Evolutionary conservation across 2,329 filamentous ascomycete genomes (phyloP).

Genomic region (Nigrograna mackinnonii): DNA sequence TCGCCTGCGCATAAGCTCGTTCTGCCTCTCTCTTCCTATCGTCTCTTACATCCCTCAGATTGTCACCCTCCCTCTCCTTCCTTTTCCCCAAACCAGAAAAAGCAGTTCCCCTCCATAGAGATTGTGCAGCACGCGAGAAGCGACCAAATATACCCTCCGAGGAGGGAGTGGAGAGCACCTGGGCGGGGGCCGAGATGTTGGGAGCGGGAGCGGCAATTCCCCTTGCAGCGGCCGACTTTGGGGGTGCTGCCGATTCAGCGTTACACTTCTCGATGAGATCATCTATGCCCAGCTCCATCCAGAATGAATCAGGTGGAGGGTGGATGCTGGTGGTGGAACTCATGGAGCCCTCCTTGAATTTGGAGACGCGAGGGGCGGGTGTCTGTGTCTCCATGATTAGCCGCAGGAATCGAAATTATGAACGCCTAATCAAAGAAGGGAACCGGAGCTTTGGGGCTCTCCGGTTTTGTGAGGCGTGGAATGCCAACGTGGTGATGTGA

Average conservation of each 20-base stretch:
- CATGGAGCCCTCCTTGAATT: slow-evolving; percentile 33
- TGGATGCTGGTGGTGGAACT: slow-evolving; percentile 32
- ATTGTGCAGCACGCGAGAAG: slow-evolving; percentile 28
- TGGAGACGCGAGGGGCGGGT: slow-evolving; percentile 21
- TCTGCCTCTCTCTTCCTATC: slow-evolving; percentile 33
- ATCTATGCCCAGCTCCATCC: slow-evolving; percentile 28
- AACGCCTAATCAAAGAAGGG: too few relatives aligned
- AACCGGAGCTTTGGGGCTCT: too few relatives aligned
- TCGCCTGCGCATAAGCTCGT: slow-evolving; percentile 33
- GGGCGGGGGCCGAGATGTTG: slow-evolving; percentile 5
- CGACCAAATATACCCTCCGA: slow-evolving; percentile 29
- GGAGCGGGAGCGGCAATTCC: background rate
- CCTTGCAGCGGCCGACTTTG: too few relatives aligned
- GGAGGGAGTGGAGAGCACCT: slow-evolving; percentile 6
- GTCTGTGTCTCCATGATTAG: too few relatives aligned
- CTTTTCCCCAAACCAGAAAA: slow-evolving; percentile 33
- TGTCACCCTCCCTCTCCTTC: slow-evolving; percentile 27
- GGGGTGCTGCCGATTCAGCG: too few relatives aligned
- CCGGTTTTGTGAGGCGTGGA: too few relatives aligned
- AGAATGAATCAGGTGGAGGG: slow-evolving; percentile 32
- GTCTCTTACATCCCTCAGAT: slow-evolving; percentile 17
- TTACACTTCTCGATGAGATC: slow-evolving; percentile 26
- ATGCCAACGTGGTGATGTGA: too few relatives aligned
- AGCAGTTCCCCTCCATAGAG: slow-evolving; percentile 19
- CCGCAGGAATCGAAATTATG: too few relatives aligned